These are phyloP conservation scores for Cutaneotrichosporon sp. DNA, from an alignment of 1,284 basidiomycete genomes.

Conservation along the genomic window DNA sequence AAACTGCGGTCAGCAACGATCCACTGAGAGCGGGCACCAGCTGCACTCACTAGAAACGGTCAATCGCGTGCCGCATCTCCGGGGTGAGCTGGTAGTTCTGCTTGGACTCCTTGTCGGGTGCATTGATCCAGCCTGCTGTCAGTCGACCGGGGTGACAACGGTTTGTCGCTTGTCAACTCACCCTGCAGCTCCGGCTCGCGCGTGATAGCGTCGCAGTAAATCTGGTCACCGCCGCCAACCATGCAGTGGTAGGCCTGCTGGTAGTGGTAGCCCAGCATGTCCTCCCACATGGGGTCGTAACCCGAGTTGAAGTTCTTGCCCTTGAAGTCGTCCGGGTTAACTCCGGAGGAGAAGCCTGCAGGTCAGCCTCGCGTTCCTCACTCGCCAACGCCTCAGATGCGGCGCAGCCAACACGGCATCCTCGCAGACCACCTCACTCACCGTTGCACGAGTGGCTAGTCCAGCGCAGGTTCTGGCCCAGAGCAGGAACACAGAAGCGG, in stretches of 20 bases:
- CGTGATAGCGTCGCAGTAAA: slow-evolving; percentile 56
- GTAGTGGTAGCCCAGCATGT: slow-evolving; percentile 78
- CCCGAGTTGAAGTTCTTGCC: slow-evolving; percentile 59
- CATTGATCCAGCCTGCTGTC: slow-evolving; percentile 73
- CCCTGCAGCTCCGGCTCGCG: slow-evolving; percentile 57
- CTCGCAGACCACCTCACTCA: slow-evolving; percentile 20
- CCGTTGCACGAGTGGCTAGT: slow-evolving; percentile 67
- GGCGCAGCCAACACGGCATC: too few species aligned
- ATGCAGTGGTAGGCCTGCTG: slow-evolving; percentile 77
- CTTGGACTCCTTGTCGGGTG: slow-evolving; percentile 66
- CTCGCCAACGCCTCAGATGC: too few species aligned
- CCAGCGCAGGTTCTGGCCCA: slow-evolving; percentile 85
- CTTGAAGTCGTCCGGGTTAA: slow-evolving; percentile 54
- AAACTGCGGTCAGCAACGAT: slow-evolving; percentile 55
- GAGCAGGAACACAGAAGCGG: slow-evolving; percentile 80
- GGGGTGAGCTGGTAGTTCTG: slow-evolving; percentile 65
- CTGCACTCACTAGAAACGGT: slow-evolving; percentile 61
- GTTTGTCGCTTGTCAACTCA: slow-evolving; percentile 14
- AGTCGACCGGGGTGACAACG: not conserved
- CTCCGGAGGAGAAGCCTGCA: slow-evolving; percentile 57
- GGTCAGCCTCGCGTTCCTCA: too few species aligned
- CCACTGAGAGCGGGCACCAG: not conserved
- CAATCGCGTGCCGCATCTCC: slow-evolving; percentile 76
- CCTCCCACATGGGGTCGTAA: slow-evolving; percentile 90
- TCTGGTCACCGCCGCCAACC: slow-evolving; percentile 56